Percentiles rank a stretch among this genome's conserved stretches.
Conservation (phyloP, 257 asterid species). For the Capsicum chinense region DNA sequence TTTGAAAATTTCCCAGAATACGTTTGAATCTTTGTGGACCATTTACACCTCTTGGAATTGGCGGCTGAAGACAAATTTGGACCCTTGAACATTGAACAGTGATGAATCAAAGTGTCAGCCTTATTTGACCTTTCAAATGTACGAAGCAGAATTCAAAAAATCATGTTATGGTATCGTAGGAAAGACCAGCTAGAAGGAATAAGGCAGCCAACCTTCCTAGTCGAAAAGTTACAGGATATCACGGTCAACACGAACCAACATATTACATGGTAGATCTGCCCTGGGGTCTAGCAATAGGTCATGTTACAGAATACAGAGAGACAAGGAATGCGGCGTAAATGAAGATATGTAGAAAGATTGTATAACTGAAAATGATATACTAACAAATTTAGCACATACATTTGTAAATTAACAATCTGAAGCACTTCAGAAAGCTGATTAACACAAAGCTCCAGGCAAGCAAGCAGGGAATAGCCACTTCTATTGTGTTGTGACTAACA, state of each 20-base stretch:
- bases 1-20: not conserved
- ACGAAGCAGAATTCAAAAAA: not conserved
- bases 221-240: not conserved
- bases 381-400: not conserved
- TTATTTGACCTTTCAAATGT: not conserved
- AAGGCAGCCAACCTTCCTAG: not conserved
- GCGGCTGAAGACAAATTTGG: not conserved
- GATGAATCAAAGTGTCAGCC: not conserved
- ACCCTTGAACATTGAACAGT: not conserved
- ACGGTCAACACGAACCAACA: too few relatives aligned
- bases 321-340: not conserved
- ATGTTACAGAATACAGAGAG: not conserved
- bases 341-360: not conserved
- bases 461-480: not conserved
- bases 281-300: not conserved
- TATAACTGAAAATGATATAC: not conserved
- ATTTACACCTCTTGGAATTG: not conserved
- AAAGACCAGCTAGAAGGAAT: not conserved
- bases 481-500: not conserved
- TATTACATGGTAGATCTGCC: not conserved
- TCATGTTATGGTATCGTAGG: not conserved
- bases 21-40: not conserved
- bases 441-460: not conserved
- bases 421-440: not conserved
- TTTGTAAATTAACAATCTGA: not conserved